A percentile compares a stretch with the other conserved stretches of the same genome.
These are phyloP conservation scores for Boletus pseudo-olivaceus DNA, from an alignment of 768 basidiomycete genomes.

Conservation along the genomic window DNA sequence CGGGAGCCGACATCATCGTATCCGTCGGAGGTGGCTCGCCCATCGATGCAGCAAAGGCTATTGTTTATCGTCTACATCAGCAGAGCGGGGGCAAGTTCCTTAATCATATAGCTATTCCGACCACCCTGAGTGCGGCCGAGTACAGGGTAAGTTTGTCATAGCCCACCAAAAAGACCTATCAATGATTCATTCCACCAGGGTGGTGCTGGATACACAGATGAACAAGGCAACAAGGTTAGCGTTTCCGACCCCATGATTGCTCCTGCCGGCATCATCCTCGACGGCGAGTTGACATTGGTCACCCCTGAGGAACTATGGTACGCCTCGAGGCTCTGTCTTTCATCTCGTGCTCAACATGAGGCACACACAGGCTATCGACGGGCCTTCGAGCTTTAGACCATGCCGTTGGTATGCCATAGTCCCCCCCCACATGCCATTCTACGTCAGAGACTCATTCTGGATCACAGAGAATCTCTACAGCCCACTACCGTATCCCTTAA, in stretches of 20 bases:
- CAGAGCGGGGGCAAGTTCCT: constrained; percentile 50
- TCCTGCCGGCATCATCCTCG: constrained; percentile 72
- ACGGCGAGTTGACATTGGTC: constrained; percentile 66
- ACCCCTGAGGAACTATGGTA: constrained; percentile 79
- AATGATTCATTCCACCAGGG: constrained; percentile 35
- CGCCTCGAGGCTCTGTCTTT: constrained; percentile 5
- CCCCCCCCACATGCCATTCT: background rate
- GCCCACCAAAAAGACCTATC: background rate
- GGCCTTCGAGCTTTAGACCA: constrained; percentile 80
- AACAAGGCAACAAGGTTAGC: constrained; percentile 58
- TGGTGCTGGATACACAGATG: constrained; percentile 69
- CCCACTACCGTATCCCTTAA: constrained; percentile 53
- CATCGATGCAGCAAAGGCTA: constrained; percentile 73
- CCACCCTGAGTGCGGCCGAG: constrained; percentile 77
- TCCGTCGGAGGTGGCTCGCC: constrained; percentile 80
- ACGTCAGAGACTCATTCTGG: background rate
- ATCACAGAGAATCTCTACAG: constrained; percentile 56
- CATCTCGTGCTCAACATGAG: constrained; percentile 12
- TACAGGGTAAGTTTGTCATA: constrained; percentile 48
- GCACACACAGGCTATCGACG: constrained; percentile 59
- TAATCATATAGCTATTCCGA: constrained; percentile 76
- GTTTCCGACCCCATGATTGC: constrained; percentile 56
- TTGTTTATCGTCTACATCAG: constrained; percentile 59
- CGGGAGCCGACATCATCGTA: constrained; percentile 64
- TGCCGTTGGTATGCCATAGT: constrained; percentile 54